Evolutionary conservation across 306 rosid species (phyloP), one percentile per base, ranked within the genome.

Genomic region (Gynostemma pentaphyllum): DNA sequence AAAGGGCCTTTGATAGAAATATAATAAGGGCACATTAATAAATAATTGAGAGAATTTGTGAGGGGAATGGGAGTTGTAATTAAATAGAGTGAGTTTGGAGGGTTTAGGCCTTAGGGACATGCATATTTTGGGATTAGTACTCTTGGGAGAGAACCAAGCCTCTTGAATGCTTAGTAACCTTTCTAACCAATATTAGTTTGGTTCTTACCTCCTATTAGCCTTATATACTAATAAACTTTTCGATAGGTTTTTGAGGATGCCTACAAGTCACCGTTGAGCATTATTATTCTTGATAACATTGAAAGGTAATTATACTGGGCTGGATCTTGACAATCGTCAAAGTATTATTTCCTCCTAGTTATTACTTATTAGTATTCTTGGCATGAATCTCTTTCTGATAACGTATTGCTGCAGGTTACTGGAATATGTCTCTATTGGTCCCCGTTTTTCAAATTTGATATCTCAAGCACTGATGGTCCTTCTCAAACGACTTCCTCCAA

Each of bases 171-270:
- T n/a, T n/a, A n/a, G n/a, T n/a, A n/a, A n/a, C n/a, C n/a, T n/a
- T n/a, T n/a, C n/a, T n/a, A n/a, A n/a, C n/a, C n/a, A n/a, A n/a
- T n/a, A n/a, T n/a, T n/a, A n/a, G n/a, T n/a, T n/a, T n/a, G n/a
- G n/a, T n/a, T n/a, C n/a, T n/a, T n/a, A n/a, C n/a, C n/a, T n/a
- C n/a, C n/a, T 7, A 32, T 9, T 4, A 14, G 32, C n/a, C 54
- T 54, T 68, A 19, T 52, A 40, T 68, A 42, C 21, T 16, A 22
- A 67, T 30, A 16, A 68, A 49, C 53, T 63, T 62, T 79, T 28
- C 64, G 16, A 69, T 65, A 94, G 99, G 86, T 88, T 69, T 94
- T 94, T 78, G 99, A 94, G 82, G 99, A 94, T 78, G 99, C 97
- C 32, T 86, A 94, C 86, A 88, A 87, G 81, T 94, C 97, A 52